Conservation (phyloP, 768 basidiomycete species). For the Daedaleopsis nitida region DNA sequence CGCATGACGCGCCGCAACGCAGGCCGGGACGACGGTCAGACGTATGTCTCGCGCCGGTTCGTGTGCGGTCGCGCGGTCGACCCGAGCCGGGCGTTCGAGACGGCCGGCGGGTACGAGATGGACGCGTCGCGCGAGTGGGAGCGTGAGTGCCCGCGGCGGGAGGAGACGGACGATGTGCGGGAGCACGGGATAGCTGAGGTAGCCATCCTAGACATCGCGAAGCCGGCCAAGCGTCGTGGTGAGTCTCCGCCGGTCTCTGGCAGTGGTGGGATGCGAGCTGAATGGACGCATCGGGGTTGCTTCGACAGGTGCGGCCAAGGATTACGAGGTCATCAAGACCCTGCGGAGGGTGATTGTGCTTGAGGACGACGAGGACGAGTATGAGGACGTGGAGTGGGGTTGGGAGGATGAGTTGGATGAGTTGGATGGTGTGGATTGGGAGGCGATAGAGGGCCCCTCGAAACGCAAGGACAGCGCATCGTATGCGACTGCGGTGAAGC, state of each 20-base stretch:
- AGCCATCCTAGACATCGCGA: neutral
- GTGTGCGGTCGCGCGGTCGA: neutral
- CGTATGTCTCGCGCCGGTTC: neutral
- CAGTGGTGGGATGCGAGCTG: neutral
- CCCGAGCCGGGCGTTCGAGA: neutral
- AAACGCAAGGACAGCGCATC: no score
- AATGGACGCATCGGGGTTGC: neutral
- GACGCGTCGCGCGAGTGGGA: neutral
- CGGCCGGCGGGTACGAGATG: neutral
- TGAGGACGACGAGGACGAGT: neutral
- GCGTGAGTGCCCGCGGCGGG: neutral
- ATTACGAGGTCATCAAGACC: neutral
- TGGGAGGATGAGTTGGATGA: neutral
- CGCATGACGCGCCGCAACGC: neutral
- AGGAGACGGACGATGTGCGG: neutral
- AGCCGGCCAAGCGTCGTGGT: neutral
- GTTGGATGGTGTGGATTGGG: neutral
- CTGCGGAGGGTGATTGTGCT: neutral
- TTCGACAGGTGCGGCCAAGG: neutral
- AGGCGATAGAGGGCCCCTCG: neutral
- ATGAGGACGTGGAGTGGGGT: neutral
- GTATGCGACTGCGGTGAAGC: no score
- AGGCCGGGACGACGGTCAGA: neutral
- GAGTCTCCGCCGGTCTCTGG: neutral
- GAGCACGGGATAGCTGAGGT: neutral